phyloP scores from a whole-genome alignment of 345 rosid species.

The Aquilaria sinensis region DNA sequence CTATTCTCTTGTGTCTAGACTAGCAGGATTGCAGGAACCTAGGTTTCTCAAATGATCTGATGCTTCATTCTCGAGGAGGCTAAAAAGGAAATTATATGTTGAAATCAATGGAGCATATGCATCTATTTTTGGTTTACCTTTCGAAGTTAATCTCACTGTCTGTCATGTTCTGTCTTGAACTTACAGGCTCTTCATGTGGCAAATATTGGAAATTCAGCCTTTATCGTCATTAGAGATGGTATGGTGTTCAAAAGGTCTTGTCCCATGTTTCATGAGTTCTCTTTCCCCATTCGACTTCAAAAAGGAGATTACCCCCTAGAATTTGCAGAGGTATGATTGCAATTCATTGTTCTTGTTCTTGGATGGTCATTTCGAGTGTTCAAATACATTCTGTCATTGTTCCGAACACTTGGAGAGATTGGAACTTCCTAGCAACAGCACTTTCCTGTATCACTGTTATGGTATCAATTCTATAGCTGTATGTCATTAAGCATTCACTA shows the following conservation, averaged over 20 bases:
- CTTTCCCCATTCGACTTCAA: slow-evolving; percentile 52
- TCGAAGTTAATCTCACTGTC: too few species aligned
- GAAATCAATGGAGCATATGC: too few species aligned
- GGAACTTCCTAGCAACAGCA: neutral
- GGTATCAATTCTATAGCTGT: too few species aligned
- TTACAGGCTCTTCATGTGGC: slow-evolving; percentile 63
- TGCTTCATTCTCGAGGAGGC: too few species aligned
- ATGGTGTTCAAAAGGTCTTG: slow-evolving; percentile 42
- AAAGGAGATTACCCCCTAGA: slow-evolving; percentile 41
- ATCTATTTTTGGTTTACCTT: too few species aligned
- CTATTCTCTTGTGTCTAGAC: too few species aligned
- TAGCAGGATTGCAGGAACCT: too few species aligned
- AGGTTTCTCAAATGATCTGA: too few species aligned
- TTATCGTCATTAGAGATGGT: slow-evolving; percentile 56
- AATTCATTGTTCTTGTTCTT: neutral
- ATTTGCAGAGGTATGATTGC: slow-evolving; percentile 42
- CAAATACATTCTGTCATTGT: neutral
- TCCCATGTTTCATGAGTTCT: slow-evolving; percentile 60
- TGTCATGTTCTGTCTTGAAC: neutral
- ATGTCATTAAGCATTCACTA: too few species aligned
- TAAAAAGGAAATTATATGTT: too few species aligned
- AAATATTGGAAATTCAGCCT: slow-evolving; percentile 73
- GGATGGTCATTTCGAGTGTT: neutral
- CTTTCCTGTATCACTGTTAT: neutral
- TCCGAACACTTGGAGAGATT: neutral